Conservation (phyloP, 192 early-diverging fungal genomes). For the Pilobolus umbonatus region DNA sequence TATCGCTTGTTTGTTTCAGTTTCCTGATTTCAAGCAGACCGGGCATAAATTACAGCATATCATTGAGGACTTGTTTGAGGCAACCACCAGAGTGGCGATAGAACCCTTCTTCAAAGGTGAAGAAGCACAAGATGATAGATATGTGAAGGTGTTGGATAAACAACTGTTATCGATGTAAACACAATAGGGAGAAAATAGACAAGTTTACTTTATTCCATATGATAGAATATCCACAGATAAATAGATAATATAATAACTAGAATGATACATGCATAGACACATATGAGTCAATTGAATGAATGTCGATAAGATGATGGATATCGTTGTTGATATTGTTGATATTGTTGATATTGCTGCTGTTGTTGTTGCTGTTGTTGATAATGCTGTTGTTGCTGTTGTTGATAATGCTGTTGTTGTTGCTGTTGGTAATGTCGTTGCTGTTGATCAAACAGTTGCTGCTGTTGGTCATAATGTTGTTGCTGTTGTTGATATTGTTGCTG, state of each 20-base stretch:
- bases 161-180: slow-evolving; percentile 14
- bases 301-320: neutral
- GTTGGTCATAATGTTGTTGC: neutral
- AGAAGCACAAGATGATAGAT: neutral
- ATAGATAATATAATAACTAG: too few species aligned
- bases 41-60: slow-evolving; percentile 43
- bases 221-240: too few species aligned
- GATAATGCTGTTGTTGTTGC: neutral
- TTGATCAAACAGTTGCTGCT: neutral
- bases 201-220: neutral
- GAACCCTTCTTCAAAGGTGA: slow-evolving; percentile 29
- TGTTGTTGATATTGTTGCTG: neutral
- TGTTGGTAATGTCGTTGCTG: slow-evolving; percentile 1
- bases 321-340: too few species aligned
- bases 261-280: neutral
- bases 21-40: slow-evolving; percentile 68
- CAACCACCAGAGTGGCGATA: slow-evolving; percentile 36
- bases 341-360: too few species aligned
- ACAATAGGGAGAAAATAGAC: neutral
- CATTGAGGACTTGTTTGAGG: slow-evolving; percentile 56
- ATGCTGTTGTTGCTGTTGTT: neutral
- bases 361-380: too few species aligned
- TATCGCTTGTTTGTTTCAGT: slow-evolving; percentile 21
- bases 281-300: neutral
- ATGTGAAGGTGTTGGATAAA: slow-evolving; percentile 30